phyloP scores from a whole-genome alignment of 1,284 basidiomycete genomes.

The Ganoderma multipileum region DNA sequence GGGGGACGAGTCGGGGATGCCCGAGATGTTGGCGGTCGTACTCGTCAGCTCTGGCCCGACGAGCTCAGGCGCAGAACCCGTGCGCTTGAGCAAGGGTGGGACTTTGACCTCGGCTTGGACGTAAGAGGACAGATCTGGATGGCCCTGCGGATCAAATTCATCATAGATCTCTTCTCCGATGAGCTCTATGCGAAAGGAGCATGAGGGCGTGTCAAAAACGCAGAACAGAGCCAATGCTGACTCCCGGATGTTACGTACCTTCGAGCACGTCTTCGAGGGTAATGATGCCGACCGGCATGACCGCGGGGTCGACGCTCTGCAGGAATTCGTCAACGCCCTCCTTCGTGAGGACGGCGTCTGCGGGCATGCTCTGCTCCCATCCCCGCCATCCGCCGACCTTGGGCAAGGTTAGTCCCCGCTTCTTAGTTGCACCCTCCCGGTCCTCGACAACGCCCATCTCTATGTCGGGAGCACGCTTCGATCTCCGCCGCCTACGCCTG shows the following conservation, averaged over 20 bases:
- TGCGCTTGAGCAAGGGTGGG: conserved; percentile 31
- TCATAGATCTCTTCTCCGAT: conserved; percentile 93
- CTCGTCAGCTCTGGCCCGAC: conserved; percentile 27
- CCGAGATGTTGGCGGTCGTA: conserved; percentile 13
- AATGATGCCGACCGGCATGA: conserved; percentile 90
- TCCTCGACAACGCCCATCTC: conserved; percentile 47
- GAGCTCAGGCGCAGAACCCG: conserved; percentile 43
- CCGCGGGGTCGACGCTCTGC: conserved; percentile 73
- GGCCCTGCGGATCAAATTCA: conserved; percentile 80
- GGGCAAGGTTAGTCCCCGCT: conserved; percentile 49
- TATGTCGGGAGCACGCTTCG: conserved; percentile 41
- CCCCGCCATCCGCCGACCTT: conserved; percentile 39
- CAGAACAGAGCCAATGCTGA: background rate
- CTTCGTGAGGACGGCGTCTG: conserved; percentile 80
- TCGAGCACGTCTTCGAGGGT: conserved; percentile 94
- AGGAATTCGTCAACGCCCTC: conserved; percentile 79
- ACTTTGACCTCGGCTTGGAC: conserved; percentile 36
- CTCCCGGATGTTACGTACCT: conserved; percentile 49
- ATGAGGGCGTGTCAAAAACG: conserved; percentile 10
- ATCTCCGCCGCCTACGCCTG: conserved; percentile 33
- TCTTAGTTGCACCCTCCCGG: conserved; percentile 43
- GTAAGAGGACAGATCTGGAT: conserved; percentile 61
- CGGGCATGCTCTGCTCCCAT: conserved; percentile 84
- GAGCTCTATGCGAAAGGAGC: conserved; percentile 58
- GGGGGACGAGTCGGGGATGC: conserved; percentile 32